phyloP scores from a whole-genome alignment of 176 grass and related monocot genomes.

The Musa troglodytarum region DNA sequence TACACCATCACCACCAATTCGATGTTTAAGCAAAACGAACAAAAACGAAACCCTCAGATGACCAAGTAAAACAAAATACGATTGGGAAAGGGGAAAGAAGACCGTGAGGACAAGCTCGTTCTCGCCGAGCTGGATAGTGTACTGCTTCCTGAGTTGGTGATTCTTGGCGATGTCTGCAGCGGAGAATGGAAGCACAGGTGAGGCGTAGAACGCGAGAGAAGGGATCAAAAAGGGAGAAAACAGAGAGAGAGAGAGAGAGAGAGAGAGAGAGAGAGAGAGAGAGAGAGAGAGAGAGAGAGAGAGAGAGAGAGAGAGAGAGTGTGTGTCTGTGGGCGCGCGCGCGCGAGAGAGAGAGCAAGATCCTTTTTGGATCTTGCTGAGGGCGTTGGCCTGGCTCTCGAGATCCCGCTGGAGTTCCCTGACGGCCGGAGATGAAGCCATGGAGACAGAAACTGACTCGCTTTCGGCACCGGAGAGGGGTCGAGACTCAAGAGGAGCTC shows the following conservation, averaged over 20 bases:
- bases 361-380: conserved; percentile 94
- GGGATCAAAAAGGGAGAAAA: not conserved
- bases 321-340: not conserved
- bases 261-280: too few species aligned
- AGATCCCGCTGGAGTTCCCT: conserved; percentile 86
- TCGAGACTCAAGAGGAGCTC: not conserved
- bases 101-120: conserved; percentile 99
- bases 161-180: conserved; percentile 82
- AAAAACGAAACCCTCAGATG: not conserved
- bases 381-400: conserved; percentile 63
- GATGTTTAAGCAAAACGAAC: conserved; percentile 1
- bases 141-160: conserved; percentile 97
- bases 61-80: not conserved
- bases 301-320: not conserved
- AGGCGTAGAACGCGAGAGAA: not conserved
- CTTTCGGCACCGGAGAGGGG: not conserved
- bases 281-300: too few species aligned
- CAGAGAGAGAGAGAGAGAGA: not conserved
- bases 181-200: not conserved
- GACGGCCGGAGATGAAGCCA: conserved; percentile 40
- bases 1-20: not conserved
- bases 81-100: not conserved
- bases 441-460: not conserved
- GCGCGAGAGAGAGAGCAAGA: not conserved
- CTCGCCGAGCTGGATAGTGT: conserved; percentile 96